phyloP scores from a whole-genome alignment of 2,329 filamentous ascomycete genomes.

The Fusarium sp. region DNA sequence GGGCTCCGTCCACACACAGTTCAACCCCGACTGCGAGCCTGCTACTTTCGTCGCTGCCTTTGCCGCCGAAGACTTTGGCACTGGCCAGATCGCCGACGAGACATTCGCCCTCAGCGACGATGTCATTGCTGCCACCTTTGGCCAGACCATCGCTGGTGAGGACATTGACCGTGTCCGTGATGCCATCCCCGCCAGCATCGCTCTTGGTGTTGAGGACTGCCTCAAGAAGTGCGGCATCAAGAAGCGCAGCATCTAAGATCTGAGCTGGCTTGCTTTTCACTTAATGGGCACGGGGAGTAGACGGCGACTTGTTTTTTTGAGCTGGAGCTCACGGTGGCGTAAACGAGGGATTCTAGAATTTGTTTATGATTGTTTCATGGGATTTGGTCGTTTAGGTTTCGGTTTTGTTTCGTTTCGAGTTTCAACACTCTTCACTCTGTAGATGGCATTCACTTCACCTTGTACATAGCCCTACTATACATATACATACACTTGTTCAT shows the following conservation, averaged over 20 bases:
- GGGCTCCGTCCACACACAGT: slow-evolving; percentile 67
- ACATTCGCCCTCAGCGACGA: slow-evolving; percentile 61
- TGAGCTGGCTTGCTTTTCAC: not conserved
- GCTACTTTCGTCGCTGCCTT: slow-evolving; percentile 65
- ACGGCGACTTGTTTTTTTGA: not conserved
- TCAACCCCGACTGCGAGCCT: slow-evolving; percentile 65
- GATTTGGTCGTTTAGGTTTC: not conserved
- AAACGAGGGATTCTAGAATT: not conserved
- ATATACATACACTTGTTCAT: not conserved
- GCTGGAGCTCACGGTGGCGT: slow-evolving; percentile 16
- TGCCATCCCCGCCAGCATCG: slow-evolving; percentile 60
- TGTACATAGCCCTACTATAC: not conserved
- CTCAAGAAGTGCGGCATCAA: slow-evolving; percentile 50
- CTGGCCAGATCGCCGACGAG: slow-evolving; percentile 63
- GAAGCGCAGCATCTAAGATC: slow-evolving; percentile 54
- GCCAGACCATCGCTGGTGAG: slow-evolving; percentile 58
- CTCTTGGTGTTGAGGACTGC: slow-evolving; percentile 65
- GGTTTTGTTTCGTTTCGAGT: not conserved
- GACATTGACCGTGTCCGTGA: slow-evolving; percentile 60
- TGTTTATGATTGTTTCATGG: slow-evolving; percentile 13
- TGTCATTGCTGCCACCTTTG: slow-evolving; percentile 61
- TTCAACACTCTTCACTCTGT: not conserved
- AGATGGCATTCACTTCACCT: not conserved
- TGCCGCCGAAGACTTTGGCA: slow-evolving; percentile 63
- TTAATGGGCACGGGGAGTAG: not conserved